These are phyloP conservation scores for Pochonia chlamydosporia DNA, from an alignment of 2,329 filamentous ascomycete genomes.

Conservation along the genomic window DNA sequence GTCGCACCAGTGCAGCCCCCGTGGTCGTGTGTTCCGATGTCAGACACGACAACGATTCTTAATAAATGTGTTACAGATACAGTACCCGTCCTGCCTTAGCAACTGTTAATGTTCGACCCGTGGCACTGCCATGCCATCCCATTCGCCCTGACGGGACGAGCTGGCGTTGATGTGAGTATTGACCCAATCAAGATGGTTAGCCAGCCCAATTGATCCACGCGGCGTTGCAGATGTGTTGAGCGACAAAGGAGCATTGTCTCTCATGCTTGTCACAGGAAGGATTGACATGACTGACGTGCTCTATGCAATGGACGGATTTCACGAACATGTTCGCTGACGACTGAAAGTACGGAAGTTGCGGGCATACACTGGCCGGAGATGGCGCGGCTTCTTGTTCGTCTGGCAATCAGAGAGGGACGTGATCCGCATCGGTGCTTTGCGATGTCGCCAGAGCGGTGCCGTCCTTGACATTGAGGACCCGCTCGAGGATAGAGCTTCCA, in stretches of 20 bases:
- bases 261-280: background rate
- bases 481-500: no score
- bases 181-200: slow-evolving; percentile 7
- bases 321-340: no score
- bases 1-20: background rate
- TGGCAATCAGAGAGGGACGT: no score
- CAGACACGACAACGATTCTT: background rate
- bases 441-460: no score
- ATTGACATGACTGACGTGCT: no score
- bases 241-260: background rate
- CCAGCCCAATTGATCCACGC: slow-evolving; percentile 3
- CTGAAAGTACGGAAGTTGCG: no score
- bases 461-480: no score
- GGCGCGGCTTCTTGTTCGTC: no score
- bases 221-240: background rate
- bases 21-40: no score
- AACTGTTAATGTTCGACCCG: slow-evolving; percentile 1
- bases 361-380: no score
- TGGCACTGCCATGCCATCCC: slow-evolving; percentile 8
- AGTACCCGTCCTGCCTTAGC: background rate
- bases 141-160: slow-evolving; percentile 7
- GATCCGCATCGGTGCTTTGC: no score
- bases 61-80: background rate
- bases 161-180: slow-evolving; percentile 2
- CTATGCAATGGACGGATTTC: no score